These are phyloP conservation scores for Prunus fruticosa DNA, from an alignment of 306 rosid genomes.

Conservation along the genomic window DNA sequence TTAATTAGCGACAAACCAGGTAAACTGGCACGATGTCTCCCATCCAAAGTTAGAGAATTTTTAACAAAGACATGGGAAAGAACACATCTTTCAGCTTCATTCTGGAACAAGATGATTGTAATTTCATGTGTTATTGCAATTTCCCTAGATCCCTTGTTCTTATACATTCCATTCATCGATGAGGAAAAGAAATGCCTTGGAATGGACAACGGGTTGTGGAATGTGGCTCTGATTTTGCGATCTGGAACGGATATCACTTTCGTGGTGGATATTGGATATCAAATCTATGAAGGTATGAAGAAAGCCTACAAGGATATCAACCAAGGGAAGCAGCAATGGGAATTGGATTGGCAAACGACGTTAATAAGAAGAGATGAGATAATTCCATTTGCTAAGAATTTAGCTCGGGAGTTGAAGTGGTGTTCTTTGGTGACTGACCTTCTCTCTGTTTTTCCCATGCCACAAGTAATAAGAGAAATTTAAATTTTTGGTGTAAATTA, in stretches of 20 bases:
- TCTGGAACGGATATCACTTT: slow-evolving; percentile 23
- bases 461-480: slow-evolving; percentile 4
- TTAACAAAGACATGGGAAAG: too few species aligned
- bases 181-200: not conserved
- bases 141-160: slow-evolving; percentile 33
- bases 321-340: not conserved
- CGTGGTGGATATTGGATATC: slow-evolving; percentile 15
- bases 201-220: not conserved
- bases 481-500: not conserved
- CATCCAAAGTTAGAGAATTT: too few species aligned
- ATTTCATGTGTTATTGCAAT: slow-evolving; percentile 25
- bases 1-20: too few species aligned
- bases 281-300: too few species aligned
- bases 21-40: too few species aligned
- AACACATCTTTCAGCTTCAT: not conserved
- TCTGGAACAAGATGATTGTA: slow-evolving; percentile 26
- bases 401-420: too few species aligned
- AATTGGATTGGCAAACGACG: too few species aligned
- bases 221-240: slow-evolving; percentile 10
- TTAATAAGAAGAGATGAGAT: too few species aligned
- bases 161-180: slow-evolving; percentile 24
- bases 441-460: slow-evolving; percentile 34
- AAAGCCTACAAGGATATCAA: not conserved
- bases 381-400: too few species aligned
- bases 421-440: slow-evolving; percentile 16